Base-by-base conservation (phyloP, 345 rosid species). In the Aethionema arabicum region DNA sequence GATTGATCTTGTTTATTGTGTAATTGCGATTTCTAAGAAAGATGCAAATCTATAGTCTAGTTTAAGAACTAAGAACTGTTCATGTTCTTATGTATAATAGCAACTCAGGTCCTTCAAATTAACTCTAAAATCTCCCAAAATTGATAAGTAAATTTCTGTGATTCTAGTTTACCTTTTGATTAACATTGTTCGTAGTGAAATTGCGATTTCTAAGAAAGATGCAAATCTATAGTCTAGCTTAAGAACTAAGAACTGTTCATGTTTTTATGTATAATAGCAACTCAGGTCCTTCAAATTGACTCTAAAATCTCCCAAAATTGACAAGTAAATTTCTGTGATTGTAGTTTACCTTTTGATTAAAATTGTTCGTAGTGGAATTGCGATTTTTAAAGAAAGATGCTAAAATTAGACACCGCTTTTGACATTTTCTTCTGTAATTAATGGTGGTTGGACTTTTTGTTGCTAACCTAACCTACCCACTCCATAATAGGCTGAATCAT, bases 41-140 rank as follows among this genome's bases (percentile, higher is more conserved):
- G 27, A 21, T 21, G 27, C 27, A 21, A 21, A 72, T 63, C 88
- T 84, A 78, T 75, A 76, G 72, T 87, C 83, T 80, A 84, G 95
- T 72, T 32, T 87, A 67, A 76, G 88, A 51, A 84, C 91, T 87
- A 67, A 76, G 88, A 51, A 84, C 91, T 3, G 85, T 87, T 63
- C 85, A 63, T 45, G 83, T 87, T 50, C 78, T 84, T 60, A 84
- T 87, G 83, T 87, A 79, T 65, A 78, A 79, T 61, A 63, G 73
- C 72, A 87, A 84, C 72, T 32, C 40, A 74, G 85, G 41, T 79
- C 69, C 79, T 84, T 86, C 63, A 90, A 35, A 80, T 73, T 52
- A 13, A 47, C 29, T 15, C n/a, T 0, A 48, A 32, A 56, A 15
- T 21, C 29, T 12, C 4, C 12, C 4, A 31, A 65, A 4, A 32